phyloP scores from a whole-genome alignment of 2,329 filamentous ascomycete genomes.

The Diaporthe velutina region DNA sequence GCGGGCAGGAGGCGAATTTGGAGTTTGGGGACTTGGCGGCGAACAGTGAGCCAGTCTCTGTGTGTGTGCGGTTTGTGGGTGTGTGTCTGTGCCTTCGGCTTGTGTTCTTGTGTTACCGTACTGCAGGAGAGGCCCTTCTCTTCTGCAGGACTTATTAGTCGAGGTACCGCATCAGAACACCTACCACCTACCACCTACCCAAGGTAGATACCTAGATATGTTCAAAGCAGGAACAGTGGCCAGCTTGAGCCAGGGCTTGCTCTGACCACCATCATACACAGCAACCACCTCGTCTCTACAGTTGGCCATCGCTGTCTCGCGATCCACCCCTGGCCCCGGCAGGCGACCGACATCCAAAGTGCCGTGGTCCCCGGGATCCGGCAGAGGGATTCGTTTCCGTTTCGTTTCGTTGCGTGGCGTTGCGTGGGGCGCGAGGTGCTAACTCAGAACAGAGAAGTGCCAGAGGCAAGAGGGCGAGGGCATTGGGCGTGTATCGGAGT shows the following conservation, averaged over 20 bases:
- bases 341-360: conserved; percentile 6
- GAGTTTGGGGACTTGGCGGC: conserved; percentile 18
- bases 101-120: not conserved
- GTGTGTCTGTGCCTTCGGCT: not conserved
- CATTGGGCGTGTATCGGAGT: not conserved
- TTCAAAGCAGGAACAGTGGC: not conserved
- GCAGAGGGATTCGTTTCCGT: conserved; percentile 3
- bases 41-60: not conserved
- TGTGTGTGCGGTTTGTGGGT: too few relatives aligned
- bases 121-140: too few relatives aligned
- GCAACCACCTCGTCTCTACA: not conserved
- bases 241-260: not conserved
- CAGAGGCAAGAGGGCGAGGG: not conserved
- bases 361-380: not conserved
- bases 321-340: not conserved
- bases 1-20: conserved; percentile 21
- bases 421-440: conserved; percentile 15
- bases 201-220: too few relatives aligned
- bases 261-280: not conserved
- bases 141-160: not conserved
- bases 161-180: not conserved
- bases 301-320: not conserved
- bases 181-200: too few relatives aligned
- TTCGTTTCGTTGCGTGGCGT: conserved; percentile 9
- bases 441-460: conserved; percentile 18